phyloP scores from a whole-genome alignment of 2,329 filamentous ascomycete genomes.

The Phialophora tarda region DNA sequence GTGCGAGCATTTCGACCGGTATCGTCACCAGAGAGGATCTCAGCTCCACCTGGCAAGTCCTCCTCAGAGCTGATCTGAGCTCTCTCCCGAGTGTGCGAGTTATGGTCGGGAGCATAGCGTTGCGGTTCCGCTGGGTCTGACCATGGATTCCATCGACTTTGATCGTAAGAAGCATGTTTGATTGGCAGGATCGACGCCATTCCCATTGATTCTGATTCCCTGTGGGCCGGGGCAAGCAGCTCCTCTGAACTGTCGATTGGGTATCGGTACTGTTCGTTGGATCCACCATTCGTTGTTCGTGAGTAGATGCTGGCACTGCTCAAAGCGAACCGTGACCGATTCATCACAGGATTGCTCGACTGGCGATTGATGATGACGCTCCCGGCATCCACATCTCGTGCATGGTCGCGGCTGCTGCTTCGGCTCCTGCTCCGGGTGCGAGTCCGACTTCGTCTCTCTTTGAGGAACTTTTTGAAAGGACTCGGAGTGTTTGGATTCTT shows the following conservation, averaged over 20 bases:
- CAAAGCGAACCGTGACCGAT: slow-evolving; percentile 28
- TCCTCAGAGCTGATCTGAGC: slow-evolving; percentile 44
- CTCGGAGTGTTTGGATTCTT: slow-evolving; percentile 27
- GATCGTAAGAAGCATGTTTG: slow-evolving; percentile 27
- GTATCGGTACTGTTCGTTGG: slow-evolving; percentile 33
- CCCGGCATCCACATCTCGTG: slow-evolving; percentile 12
- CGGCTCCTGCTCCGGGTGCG: slow-evolving; percentile 9
- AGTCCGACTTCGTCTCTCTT: slow-evolving; percentile 21
- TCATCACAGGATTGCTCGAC: slow-evolving; percentile 14
- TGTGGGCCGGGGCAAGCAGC: slow-evolving; percentile 19
- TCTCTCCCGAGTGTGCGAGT: slow-evolving; percentile 47
- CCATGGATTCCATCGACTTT: slow-evolving; percentile 37
- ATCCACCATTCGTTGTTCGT: slow-evolving; percentile 47
- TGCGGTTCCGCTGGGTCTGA: slow-evolving; percentile 17
- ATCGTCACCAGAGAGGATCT: background rate
- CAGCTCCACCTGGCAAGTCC: background rate
- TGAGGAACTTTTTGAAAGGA: slow-evolving; percentile 32
- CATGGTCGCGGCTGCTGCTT: background rate
- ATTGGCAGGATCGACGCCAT: slow-evolving; percentile 47
- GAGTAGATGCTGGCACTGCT: slow-evolving; percentile 53
- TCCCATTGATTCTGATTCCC: slow-evolving; percentile 42
- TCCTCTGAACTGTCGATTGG: slow-evolving; percentile 32
- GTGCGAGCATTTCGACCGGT: background rate
- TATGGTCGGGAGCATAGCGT: background rate
- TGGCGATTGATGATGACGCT: slow-evolving; percentile 23